A percentile compares a stretch with the other conserved stretches of the same genome.
Evolutionary conservation across 768 basidiomycete species (phyloP).

Genomic region (Tylopilus intermedius): DNA sequence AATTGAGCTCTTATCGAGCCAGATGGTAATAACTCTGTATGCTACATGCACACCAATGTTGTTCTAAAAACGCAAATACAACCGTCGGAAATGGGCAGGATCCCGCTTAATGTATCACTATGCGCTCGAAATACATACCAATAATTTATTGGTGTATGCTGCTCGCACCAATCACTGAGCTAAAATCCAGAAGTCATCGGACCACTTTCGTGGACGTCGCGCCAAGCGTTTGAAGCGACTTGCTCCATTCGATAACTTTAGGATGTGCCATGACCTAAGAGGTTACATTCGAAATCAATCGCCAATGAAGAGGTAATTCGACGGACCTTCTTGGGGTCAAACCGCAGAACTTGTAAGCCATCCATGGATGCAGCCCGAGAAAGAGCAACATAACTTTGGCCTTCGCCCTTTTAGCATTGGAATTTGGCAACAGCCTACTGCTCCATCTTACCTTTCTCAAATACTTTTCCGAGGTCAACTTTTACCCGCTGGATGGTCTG

Average conservation of each 20-base stretch:
- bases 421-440: no score
- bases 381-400: slow-evolving; percentile 47
- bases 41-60: not conserved
- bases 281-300: not conserved
- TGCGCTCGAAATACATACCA: slow-evolving; percentile 5
- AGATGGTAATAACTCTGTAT: not conserved
- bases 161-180: not conserved
- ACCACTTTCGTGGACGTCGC: not conserved
- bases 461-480: slow-evolving; percentile 61
- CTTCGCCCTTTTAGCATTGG: slow-evolving; percentile 17
- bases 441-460: slow-evolving; percentile 44
- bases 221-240: slow-evolving; percentile 18
- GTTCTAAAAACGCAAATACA: not conserved
- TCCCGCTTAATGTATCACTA: not conserved
- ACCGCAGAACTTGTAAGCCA: slow-evolving; percentile 49
- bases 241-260: slow-evolving; percentile 42
- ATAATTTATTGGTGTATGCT: not conserved
- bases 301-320: not conserved
- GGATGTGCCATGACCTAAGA: slow-evolving; percentile 40
- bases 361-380: slow-evolving; percentile 51
- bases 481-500: slow-evolving; percentile 65
- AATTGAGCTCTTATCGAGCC: slow-evolving; percentile 7
- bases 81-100: not conserved
- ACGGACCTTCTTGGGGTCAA: slow-evolving; percentile 47
- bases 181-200: not conserved